Evolutionary conservation across 169 alveolate species (phyloP), one percentile per base, ranked within the genome.

Genomic region (Toxoplasma gondii): DNA sequence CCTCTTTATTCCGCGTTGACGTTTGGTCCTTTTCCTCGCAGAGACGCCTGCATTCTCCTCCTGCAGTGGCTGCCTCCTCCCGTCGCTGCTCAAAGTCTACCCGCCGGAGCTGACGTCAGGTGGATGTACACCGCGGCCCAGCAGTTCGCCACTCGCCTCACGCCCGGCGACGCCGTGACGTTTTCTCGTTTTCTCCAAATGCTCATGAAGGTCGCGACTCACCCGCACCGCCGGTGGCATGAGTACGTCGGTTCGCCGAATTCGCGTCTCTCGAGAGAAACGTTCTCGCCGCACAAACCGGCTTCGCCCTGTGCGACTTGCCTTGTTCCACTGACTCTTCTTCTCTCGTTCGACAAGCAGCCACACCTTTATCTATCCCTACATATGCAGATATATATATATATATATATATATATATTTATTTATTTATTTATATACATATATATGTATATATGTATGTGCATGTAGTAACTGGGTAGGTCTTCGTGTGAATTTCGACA

Each of bases 41-140:
- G 90, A 43, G 90, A 82, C 39, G 67, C 90, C 53, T 82, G 90
- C 90, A 12, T 82, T 27, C 39, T 82, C 41, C 90, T 82, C 31
- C 27, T 82, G 31, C 34, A 29, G 90, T 82, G 90, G 90, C 53
- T 82, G 90, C 90, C 90, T 5, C 43, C 67, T 38, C 53, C 67
- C 19, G 54, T 36, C 41, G 64, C 90, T 29, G 64, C n/a, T 9
- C 69, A 2, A 36, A 24, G 41, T 7, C 34, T 0, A 7, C 41
- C 4, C 53, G 90, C 27, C 19, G 64, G 5, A 31, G 0, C 34
- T 64, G 69, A 41, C 41, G 22, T 34, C 43, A 17, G 86, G 64
- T 41, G 53, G 12, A 82, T 43, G 44, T 74, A 74, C 90, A 31
- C 41, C 90, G 64, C 38, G 27, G 90, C 90, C 5, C 38, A 36